These are phyloP conservation scores for Fusarium sp. DNA, from an alignment of 2,329 filamentous ascomycete species.

Conservation along the genomic window DNA sequence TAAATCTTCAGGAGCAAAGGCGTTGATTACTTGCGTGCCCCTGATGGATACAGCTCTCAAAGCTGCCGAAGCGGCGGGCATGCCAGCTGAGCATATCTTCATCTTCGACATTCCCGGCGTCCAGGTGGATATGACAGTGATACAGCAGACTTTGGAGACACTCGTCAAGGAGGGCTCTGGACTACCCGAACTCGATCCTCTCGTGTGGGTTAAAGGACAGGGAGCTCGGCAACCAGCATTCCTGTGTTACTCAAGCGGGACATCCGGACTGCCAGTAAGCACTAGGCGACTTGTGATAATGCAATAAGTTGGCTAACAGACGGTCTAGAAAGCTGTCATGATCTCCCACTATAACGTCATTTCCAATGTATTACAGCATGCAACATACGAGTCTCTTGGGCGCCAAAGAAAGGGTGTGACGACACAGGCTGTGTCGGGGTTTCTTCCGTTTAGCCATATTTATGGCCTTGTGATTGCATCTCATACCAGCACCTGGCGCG, in stretches of 20 bases:
- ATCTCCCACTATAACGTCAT: slow-evolving; percentile 87
- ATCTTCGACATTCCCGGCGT: slow-evolving; percentile 75
- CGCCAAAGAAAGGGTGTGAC: slow-evolving; percentile 54
- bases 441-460: slow-evolving; percentile 86
- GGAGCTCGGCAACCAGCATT: slow-evolving; percentile 79
- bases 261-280: slow-evolving; percentile 80
- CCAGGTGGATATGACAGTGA: slow-evolving; percentile 31
- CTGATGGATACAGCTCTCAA: slow-evolving; percentile 75
- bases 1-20: slow-evolving; percentile 76
- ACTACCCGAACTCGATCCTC: slow-evolving; percentile 66
- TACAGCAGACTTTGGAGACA: slow-evolving; percentile 76
- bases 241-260: slow-evolving; percentile 85
- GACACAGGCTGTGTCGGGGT: slow-evolving; percentile 70
- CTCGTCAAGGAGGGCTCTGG: slow-evolving; percentile 74
- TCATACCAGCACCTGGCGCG: slow-evolving; percentile 69
- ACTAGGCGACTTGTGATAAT: too few relatives aligned
- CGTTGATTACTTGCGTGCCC: slow-evolving; percentile 79
- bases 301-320: neutral
- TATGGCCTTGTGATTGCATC: slow-evolving; percentile 83
- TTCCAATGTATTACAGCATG: slow-evolving; percentile 78
- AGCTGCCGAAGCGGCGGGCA: slow-evolving; percentile 73
- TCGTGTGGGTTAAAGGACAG: slow-evolving; percentile 73
- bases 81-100: slow-evolving; percentile 76
- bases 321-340: slow-evolving; percentile 82
- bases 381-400: slow-evolving; percentile 57